Conservation (phyloP, 106 monocot genomes). For the Phalaenopsis equestris region DNA sequence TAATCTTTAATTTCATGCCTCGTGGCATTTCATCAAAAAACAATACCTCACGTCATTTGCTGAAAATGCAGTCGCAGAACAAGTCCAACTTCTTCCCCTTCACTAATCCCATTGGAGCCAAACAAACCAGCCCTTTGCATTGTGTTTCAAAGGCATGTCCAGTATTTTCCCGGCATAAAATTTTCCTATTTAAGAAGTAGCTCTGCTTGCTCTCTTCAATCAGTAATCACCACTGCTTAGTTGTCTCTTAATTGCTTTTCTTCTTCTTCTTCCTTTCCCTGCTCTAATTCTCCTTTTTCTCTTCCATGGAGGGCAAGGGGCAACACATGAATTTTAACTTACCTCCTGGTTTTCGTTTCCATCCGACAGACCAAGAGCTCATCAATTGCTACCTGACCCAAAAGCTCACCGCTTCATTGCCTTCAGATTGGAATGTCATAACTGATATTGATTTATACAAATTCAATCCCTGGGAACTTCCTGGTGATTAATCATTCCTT, state of each 20-base stretch:
- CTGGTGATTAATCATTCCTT: not conserved
- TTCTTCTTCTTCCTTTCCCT: not conserved
- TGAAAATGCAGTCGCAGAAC: not conserved
- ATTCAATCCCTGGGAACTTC: conserved; percentile 20
- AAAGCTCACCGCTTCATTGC: conserved; percentile 1
- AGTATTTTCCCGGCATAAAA: conserved; percentile 2
- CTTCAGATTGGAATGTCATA: conserved; percentile 3
- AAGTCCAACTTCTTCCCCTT: not conserved
- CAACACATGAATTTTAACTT: conserved; percentile 7
- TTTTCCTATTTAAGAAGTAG: not conserved
- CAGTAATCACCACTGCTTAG: not conserved
- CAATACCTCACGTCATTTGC: not conserved
- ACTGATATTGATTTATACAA: conserved; percentile 18
- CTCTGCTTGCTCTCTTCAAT: not conserved
- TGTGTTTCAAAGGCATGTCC: not conserved
- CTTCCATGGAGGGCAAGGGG: conserved; percentile 6
- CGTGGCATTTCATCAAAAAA: no score
- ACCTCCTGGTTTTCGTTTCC: conserved; percentile 17
- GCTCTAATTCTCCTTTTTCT: not conserved
- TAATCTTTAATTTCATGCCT: no score
- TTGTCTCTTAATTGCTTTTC: not conserved
- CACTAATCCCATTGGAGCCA: not conserved
- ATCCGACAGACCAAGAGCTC: conserved; percentile 23
- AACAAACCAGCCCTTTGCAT: not conserved
- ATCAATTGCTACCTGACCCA: conserved; percentile 13